Evolutionary conservation across 2,329 filamentous ascomycete genomes (phyloP).

Genomic region (Pseudogymnoascus sp.): DNA sequence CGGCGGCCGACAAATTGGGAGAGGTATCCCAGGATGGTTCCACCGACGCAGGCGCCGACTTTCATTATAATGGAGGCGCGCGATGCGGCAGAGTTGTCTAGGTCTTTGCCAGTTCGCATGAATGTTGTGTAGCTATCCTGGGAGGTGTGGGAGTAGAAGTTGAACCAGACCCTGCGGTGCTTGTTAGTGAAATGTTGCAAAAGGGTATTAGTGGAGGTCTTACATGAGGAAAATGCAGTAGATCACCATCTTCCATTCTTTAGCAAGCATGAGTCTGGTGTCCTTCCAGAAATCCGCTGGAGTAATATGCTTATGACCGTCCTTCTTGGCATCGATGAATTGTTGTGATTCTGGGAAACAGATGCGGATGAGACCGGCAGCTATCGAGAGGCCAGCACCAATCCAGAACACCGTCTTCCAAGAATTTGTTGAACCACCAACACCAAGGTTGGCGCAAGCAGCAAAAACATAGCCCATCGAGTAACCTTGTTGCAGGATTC

Average conservation of each 20-base stretch:
- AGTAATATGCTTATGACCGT: slow-evolving; percentile 43
- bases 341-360: slow-evolving; percentile 68
- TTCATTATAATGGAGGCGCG: slow-evolving; percentile 80
- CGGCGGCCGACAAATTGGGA: slow-evolving; percentile 62
- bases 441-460: slow-evolving; percentile 65
- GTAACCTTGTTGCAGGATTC: slow-evolving; percentile 75
- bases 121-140: slow-evolving; percentile 79
- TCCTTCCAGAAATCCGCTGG: slow-evolving; percentile 59
- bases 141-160: slow-evolving; percentile 69
- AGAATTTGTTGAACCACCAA: slow-evolving; percentile 53
- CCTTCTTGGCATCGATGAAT: slow-evolving; percentile 62
- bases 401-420: slow-evolving; percentile 77
- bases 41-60: slow-evolving; percentile 61
- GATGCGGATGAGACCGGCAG: slow-evolving; percentile 59
- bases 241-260: slow-evolving; percentile 70
- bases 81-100: slow-evolving; percentile 55
- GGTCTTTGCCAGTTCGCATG: slow-evolving; percentile 65
- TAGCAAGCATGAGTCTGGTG: slow-evolving; percentile 57
- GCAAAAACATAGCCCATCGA: slow-evolving; percentile 70
- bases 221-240: slow-evolving; percentile 71
- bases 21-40: slow-evolving; percentile 56
- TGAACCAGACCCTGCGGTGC: slow-evolving; percentile 38
- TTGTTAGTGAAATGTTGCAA: slow-evolving; percentile 18
- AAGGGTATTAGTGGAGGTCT: slow-evolving; percentile 30
- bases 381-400: slow-evolving; percentile 59